These are phyloP conservation scores for Yarrowia divulgata DNA, from an alignment of 805 yeast species.

Conservation along the genomic window DNA sequence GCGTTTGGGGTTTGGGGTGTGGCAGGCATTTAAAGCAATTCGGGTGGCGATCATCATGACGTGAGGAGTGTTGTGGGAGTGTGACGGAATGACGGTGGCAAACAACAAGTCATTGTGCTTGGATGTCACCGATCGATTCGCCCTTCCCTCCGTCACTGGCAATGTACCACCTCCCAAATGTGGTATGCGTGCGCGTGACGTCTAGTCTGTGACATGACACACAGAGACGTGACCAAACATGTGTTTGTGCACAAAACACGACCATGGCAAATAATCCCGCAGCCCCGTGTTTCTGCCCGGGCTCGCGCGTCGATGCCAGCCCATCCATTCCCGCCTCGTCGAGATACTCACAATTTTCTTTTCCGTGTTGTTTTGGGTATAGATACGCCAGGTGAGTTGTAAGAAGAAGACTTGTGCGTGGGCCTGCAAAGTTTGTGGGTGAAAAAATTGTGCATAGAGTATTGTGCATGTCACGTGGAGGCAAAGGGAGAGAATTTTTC, in stretches of 20 bases:
- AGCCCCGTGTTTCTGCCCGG: not conserved
- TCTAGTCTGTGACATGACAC: not conserved
- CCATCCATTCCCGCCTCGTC: not conserved
- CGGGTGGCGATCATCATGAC: not conserved
- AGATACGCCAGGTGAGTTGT: conserved; percentile 39
- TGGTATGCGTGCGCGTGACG: not conserved
- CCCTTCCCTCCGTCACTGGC: not conserved
- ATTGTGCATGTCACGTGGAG: conserved; percentile 38
- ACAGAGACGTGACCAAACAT: not conserved
- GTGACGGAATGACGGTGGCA: not conserved
- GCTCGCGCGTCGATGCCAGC: not conserved
- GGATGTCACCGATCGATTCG: too few relatives aligned
- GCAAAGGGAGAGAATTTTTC: conserved; percentile 26
- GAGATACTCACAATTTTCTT: conserved; percentile 34
- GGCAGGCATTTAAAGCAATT: not conserved
- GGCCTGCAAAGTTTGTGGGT: conserved; percentile 38
- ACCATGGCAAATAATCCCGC: not conserved
- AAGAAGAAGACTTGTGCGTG: conserved; percentile 38
- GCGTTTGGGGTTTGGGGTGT: not conserved
- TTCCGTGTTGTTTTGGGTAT: conserved; percentile 32
- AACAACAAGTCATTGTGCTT: too few relatives aligned
- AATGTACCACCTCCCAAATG: not conserved
- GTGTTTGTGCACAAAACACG: not conserved
- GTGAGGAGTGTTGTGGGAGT: not conserved
- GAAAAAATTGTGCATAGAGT: conserved; percentile 35